phyloP scores from a whole-genome alignment of 2,329 filamentous ascomycete genomes.

The Magnaporthiopsis poae region DNA sequence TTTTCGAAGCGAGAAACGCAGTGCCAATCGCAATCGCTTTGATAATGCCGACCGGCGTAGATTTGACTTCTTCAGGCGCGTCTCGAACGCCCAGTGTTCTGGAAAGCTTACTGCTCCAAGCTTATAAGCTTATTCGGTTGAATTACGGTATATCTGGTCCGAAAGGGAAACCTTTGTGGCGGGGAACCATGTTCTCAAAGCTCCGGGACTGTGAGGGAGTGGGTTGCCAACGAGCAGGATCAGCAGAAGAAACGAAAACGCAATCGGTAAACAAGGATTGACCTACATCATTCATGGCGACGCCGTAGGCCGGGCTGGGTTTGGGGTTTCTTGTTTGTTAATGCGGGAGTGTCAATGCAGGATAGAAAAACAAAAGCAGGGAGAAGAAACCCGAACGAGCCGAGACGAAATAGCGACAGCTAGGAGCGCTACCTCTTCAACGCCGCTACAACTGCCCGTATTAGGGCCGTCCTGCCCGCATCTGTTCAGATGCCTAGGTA shows the following conservation, averaged over 20 bases:
- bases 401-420: background rate
- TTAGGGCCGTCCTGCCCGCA: background rate
- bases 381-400: background rate
- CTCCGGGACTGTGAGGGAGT: background rate
- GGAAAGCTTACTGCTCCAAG: background rate
- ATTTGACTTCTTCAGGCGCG: background rate
- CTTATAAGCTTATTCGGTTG: background rate
- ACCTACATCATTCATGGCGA: background rate
- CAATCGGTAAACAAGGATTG: no score
- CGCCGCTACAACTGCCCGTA: background rate
- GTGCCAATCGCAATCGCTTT: background rate
- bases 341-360: background rate
- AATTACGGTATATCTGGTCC: background rate
- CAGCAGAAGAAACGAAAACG: background rate
- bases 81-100: background rate
- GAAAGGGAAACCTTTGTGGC: background rate
- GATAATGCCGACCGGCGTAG: background rate
- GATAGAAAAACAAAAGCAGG: background rate
- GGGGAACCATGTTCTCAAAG: background rate
- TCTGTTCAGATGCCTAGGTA: background rate
- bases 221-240: background rate
- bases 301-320: background rate
- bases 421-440: background rate
- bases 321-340: background rate
- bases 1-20: background rate